Evolutionary conservation across 192 early-diverging fungal genomes (phyloP).

Genomic region (Blastocladiella britannica): DNA sequence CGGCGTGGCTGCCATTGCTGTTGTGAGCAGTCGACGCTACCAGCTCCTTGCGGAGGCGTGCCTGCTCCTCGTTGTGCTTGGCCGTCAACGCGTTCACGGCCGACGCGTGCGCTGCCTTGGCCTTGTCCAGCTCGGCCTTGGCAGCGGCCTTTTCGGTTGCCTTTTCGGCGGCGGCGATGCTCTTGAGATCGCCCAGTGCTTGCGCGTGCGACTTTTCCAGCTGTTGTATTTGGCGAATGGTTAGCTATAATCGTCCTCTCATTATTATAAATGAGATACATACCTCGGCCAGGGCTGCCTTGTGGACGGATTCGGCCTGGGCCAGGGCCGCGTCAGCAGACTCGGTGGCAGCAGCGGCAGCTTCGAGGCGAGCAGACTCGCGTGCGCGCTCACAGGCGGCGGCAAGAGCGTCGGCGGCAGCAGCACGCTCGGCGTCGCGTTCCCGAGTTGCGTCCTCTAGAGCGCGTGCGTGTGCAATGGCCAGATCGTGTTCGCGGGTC

Average conservation of each 20-base stretch:
- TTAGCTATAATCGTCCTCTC: neutral
- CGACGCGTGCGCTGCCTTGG: constrained; percentile 12
- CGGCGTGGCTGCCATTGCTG: neutral
- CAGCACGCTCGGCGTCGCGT: too few relatives aligned
- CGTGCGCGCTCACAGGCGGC: neutral
- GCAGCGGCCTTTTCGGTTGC: constrained; percentile 10
- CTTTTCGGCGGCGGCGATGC: constrained; percentile 11
- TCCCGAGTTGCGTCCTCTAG: too few relatives aligned
- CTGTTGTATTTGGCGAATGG: neutral
- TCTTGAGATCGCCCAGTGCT: constrained; percentile 12
- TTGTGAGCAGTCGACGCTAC: neutral
- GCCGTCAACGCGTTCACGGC: constrained; percentile 10
- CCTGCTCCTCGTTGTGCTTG: constrained; percentile 9
- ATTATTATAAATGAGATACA: too few relatives aligned
- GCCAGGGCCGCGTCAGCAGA: constrained; percentile 6
- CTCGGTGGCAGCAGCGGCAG: too few relatives aligned
- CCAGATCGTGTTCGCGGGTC: too few relatives aligned
- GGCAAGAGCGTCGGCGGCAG: neutral
- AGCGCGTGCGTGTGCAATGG: too few relatives aligned
- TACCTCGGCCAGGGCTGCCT: too few relatives aligned
- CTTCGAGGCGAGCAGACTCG: too few relatives aligned
- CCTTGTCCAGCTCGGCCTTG: constrained; percentile 13
- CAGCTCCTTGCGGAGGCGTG: neutral
- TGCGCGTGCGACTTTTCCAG: constrained; percentile 10
- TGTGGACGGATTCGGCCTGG: constrained; percentile 6